Base-by-base conservation (phyloP, 768 basidiomycete genomes). In the Panellus pusillus region DNA sequence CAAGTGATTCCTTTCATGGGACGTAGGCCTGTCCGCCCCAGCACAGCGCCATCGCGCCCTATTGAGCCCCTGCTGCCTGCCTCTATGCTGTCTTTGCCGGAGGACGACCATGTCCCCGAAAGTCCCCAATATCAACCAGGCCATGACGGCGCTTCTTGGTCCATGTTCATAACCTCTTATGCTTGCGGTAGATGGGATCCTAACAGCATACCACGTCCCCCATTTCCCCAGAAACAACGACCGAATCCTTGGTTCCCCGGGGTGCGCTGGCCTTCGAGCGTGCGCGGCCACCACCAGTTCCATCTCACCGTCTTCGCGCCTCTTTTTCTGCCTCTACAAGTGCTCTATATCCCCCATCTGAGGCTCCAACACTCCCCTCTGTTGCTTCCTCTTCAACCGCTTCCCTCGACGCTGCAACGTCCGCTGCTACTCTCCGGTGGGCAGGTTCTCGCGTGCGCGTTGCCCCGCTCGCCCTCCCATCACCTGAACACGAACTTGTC, bases 401-500 rank as follows among this genome's bases (percentile, higher is more conserved):
- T 13, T 51, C 56, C 48, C 65, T 80, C 4, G 84, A 89, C 32
- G 73, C 81, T 1, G 80, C 83, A 18, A 81, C 87, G 0, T 75
- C 86, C 2, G 91, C 89, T 1, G 91, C 92, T 0, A 85, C 91
- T 1, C 83, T 94, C 72, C 87, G 91, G 35, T 86, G 84, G 80
- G 92, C 92, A n/a, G 91, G 86, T 3, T 82, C 88, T 9, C 78
- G 87, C 19, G 84, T 92, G 9, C 84, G 91, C 61, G 83, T 98
- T 50, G 86, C 91, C 0, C 94, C 94, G 0, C 77, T 98, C 20
- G 86, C 91, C 0, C 77, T 95, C 1, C 93, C 94, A 2, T 91
- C 88, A 11, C 94, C 94, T 0, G 94, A 98, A 65, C 86, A 89
- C 61, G 94, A 97, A 65, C 79, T 96, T 20, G 87, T 87, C 9